These are phyloP conservation scores for Botrytis tulipae DNA, from an alignment of 2,329 filamentous ascomycete species.

Conservation along the genomic window DNA sequence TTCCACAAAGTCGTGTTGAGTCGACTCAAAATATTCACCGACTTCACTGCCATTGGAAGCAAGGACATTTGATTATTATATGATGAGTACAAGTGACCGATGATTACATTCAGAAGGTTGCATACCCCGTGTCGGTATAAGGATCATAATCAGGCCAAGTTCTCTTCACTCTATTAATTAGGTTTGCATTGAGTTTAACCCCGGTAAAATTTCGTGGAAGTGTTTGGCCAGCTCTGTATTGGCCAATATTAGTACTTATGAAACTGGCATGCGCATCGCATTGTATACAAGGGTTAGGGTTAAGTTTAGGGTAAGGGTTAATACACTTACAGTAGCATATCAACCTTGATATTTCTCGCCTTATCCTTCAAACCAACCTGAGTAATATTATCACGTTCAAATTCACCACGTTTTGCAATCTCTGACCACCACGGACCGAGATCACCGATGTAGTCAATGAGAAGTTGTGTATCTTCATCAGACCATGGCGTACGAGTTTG, in stretches of 20 bases:
- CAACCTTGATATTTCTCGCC: conserved; percentile 52
- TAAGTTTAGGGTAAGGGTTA: conserved; percentile 5
- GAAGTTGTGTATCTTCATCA: conserved; percentile 41
- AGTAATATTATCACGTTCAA: conserved; percentile 34
- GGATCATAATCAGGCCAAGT: conserved; percentile 2
- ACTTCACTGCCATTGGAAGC: neutral
- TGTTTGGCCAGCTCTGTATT: neutral
- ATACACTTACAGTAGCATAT: conserved; percentile 44
- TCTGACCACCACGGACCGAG: conserved; percentile 47
- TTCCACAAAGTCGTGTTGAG: neutral
- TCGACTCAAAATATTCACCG: neutral
- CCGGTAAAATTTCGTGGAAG: neutral
- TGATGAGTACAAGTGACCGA: neutral
- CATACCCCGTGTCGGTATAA: neutral
- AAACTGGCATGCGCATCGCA: neutral
- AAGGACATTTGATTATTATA: neutral
- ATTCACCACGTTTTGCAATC: conserved; percentile 43
- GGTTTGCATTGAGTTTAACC: neutral
- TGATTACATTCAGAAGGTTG: neutral
- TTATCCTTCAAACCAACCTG: conserved; percentile 56
- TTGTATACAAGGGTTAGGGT: neutral
- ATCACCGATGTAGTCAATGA: conserved; percentile 50
- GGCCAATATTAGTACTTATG: neutral
- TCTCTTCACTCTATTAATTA: neutral
- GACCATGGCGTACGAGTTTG: conserved; percentile 40